phyloP scores from a whole-genome alignment of 352 stramenopile species.

The Phytophthora ohioensis region DNA sequence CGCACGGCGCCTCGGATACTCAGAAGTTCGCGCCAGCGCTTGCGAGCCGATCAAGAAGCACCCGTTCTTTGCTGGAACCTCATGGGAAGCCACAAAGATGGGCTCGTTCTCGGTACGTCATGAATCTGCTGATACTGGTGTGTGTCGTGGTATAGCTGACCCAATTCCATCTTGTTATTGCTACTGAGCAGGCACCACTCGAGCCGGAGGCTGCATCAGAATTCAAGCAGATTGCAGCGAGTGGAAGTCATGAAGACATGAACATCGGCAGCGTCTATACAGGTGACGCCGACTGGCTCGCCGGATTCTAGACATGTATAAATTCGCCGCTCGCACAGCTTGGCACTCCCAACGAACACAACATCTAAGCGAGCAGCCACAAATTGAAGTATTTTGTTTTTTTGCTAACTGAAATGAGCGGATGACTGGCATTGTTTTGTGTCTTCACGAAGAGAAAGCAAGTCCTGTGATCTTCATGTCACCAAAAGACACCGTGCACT shows the following conservation, averaged over 20 bases:
- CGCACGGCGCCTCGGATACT: slow-evolving; percentile 63
- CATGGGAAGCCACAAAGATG: slow-evolving; percentile 85
- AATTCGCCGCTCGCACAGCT: slow-evolving; percentile 24
- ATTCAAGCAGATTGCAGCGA: slow-evolving; percentile 79
- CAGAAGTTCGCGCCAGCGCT: slow-evolving; percentile 57
- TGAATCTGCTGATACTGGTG: neutral
- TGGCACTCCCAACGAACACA: slow-evolving; percentile 6
- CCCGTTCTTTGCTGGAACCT: slow-evolving; percentile 83
- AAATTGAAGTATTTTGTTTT: slow-evolving; percentile 47
- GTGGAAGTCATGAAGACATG: slow-evolving; percentile 54
- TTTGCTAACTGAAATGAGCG: slow-evolving; percentile 14
- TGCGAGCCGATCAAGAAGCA: slow-evolving; percentile 85
- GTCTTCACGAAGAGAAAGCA: slow-evolving; percentile 27
- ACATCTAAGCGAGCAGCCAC: slow-evolving; percentile 13
- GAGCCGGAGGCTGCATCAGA: slow-evolving; percentile 70
- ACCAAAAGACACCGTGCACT: slow-evolving; percentile 61
- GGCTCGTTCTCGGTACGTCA: slow-evolving; percentile 79
- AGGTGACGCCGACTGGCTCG: slow-evolving; percentile 80
- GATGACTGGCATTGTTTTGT: neutral
- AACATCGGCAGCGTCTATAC: slow-evolving; percentile 82
- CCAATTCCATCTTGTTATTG: neutral
- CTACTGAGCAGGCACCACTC: slow-evolving; percentile 67
- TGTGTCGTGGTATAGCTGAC: slow-evolving; percentile 5
- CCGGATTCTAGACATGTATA: slow-evolving; percentile 66
- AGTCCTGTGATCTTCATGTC: slow-evolving; percentile 49